Evolutionary conservation across 2,329 filamentous ascomycete genomes (phyloP).

Genomic region (Trichothecium sympodiale): DNA sequence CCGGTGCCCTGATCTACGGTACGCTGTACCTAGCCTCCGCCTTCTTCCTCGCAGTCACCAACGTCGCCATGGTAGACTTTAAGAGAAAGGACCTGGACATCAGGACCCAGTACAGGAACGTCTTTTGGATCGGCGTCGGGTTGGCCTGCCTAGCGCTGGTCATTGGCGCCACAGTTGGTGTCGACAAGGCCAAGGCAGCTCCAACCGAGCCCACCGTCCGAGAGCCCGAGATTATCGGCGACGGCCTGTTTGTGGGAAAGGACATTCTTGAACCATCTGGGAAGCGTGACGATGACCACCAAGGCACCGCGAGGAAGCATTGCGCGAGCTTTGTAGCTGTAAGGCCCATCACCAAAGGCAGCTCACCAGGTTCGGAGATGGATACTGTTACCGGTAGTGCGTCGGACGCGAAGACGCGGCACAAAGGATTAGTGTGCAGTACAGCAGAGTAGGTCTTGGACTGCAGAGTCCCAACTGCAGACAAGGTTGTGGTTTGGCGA

Average conservation of each 20-base stretch:
- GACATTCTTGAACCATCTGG: not conserved
- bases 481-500: too few species aligned
- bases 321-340: too few species aligned
- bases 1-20: slow-evolving; percentile 52
- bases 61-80: slow-evolving; percentile 36
- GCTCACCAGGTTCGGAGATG: too few species aligned
- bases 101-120: slow-evolving; percentile 43
- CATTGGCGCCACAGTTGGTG: slow-evolving; percentile 13
- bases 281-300: too few species aligned
- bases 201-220: slow-evolving; percentile 32
- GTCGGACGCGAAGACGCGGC: too few species aligned
- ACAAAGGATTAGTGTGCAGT: too few species aligned
- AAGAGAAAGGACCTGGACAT: slow-evolving; percentile 28
- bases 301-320: too few species aligned
- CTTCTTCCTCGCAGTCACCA: slow-evolving; percentile 51
- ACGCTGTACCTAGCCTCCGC: slow-evolving; percentile 53
- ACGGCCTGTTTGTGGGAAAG: slow-evolving; percentile 17
- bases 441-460: too few species aligned
- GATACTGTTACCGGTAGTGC: too few species aligned
- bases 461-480: too few species aligned
- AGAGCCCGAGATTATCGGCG: slow-evolving; percentile 25
- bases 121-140: slow-evolving; percentile 50
- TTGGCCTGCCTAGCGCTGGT: slow-evolving; percentile 35
- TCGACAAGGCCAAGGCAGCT: too few species aligned
- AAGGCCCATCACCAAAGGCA: too few species aligned